These are phyloP conservation scores for Trichoderma polysporum DNA, from an alignment of 2,329 filamentous ascomycete species.

Conservation along the genomic window DNA sequence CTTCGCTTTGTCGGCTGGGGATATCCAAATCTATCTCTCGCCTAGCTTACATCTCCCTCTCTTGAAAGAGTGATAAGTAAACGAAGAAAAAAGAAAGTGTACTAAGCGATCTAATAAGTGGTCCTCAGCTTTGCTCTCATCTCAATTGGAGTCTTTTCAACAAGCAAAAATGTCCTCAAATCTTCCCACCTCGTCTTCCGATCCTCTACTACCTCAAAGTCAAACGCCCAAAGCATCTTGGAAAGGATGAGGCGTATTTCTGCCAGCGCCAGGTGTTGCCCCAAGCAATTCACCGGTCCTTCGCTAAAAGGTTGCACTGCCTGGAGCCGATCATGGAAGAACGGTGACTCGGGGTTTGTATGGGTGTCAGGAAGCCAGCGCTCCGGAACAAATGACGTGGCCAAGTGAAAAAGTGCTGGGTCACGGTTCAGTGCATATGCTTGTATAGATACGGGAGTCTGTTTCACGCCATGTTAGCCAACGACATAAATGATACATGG, in stretches of 20 bases:
- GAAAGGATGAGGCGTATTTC: constrained; percentile 21
- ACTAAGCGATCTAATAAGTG: background rate
- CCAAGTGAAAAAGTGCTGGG: background rate
- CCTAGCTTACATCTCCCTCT: background rate
- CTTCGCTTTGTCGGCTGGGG: background rate
- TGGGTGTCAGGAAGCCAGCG: constrained; percentile 1
- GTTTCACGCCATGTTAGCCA: constrained; percentile 38
- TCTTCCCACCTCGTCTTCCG: constrained; percentile 14
- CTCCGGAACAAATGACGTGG: constrained; percentile 18
- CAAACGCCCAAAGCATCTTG: constrained; percentile 21
- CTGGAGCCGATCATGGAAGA: constrained; percentile 10
- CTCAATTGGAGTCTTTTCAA: constrained; percentile 15
- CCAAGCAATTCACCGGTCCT: constrained; percentile 14
- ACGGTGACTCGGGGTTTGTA: background rate
- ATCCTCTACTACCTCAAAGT: constrained; percentile 15
- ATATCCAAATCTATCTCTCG: background rate
- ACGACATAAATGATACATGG: background rate
- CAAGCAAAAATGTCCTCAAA: constrained; percentile 6
- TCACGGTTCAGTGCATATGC: constrained; percentile 13
- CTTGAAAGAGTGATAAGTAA: background rate
- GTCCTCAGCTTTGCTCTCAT: background rate
- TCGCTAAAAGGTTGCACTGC: constrained; percentile 16
- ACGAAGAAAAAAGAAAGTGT: no score
- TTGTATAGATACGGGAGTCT: constrained; percentile 17
- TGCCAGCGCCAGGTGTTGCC: constrained; percentile 14